Percentiles rank a stretch among this genome's conserved stretches.
Evolutionary conservation across 2,329 filamentous ascomycete species (phyloP).

Genomic region (Neofusicoccum ribis): DNA sequence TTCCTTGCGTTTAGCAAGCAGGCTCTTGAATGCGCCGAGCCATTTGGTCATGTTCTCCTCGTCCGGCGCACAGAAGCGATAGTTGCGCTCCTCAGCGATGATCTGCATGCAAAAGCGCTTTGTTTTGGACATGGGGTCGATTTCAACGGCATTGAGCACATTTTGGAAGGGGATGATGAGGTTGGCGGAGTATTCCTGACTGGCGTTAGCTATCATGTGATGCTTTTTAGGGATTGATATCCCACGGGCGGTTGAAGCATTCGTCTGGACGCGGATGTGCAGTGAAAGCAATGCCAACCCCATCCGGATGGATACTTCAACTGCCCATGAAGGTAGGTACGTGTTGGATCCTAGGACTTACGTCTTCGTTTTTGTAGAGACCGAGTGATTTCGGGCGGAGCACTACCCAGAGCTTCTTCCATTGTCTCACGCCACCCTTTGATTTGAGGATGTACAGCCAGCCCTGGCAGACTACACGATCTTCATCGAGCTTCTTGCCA

Average conservation of each 20-base stretch:
- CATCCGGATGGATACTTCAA: no score
- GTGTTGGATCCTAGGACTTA: constrained; percentile 3
- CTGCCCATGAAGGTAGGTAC: no score
- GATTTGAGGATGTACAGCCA: constrained; percentile 83
- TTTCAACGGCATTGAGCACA: constrained; percentile 88
- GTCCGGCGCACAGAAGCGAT: constrained; percentile 60
- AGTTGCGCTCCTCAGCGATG: constrained; percentile 80
- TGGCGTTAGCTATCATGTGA: neutral
- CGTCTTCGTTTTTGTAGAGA: constrained; percentile 86
- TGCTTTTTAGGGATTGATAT: neutral
- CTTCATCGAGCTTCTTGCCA: constrained; percentile 57
- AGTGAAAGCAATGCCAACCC: no score
- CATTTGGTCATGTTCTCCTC: constrained; percentile 83
- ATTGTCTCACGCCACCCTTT: constrained; percentile 81
- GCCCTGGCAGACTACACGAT: constrained; percentile 91
- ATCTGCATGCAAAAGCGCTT: constrained; percentile 88
- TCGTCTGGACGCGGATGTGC: no score
- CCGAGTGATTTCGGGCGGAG: constrained; percentile 81
- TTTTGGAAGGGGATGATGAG: constrained; percentile 76
- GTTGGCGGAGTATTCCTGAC: constrained; percentile 78
- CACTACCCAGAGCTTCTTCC: constrained; percentile 94
- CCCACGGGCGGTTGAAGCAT: no score
- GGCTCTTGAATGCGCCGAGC: constrained; percentile 87
- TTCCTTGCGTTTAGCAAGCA: constrained; percentile 70
- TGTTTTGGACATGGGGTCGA: constrained; percentile 80